Conservation (phyloP, 2,329 filamentous ascomycete genomes). For the Ustilaginoidea virens region DNA sequence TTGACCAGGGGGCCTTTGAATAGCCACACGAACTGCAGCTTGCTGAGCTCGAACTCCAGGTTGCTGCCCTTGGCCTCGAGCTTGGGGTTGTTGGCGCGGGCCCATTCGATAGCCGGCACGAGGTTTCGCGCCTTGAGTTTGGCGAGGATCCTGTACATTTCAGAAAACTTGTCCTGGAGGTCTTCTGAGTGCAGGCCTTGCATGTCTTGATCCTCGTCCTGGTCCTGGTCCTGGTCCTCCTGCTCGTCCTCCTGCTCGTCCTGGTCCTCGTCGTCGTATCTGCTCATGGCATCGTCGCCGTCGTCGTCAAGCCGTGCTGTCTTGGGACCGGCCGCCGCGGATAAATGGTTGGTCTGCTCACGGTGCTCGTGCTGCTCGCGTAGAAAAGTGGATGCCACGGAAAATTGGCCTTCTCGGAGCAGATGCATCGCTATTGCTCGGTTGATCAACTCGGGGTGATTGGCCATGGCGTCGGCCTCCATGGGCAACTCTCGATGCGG, state of each 20-base stretch:
- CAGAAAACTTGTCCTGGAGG: constrained; percentile 66
- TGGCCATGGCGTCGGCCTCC: constrained; percentile 66
- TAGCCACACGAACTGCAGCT: constrained; percentile 78
- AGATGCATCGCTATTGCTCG: constrained; percentile 94
- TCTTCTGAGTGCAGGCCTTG: constrained; percentile 22
- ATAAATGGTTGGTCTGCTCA: constrained; percentile 7
- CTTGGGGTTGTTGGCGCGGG: constrained; percentile 49
- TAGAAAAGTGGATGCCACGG: constrained; percentile 73
- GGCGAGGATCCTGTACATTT: constrained; percentile 82
- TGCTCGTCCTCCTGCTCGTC: constrained; percentile 2
- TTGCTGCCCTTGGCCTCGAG: constrained; percentile 78
- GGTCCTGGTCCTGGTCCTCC: constrained; percentile 7
- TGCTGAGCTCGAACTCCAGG: constrained; percentile 85
- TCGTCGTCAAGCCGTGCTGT: constrained; percentile 14
- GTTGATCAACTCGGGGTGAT: constrained; percentile 67
- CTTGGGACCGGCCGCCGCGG: constrained; percentile 5
- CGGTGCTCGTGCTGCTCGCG: constrained; percentile 43
- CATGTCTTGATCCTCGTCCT: constrained; percentile 11
- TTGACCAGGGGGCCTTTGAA: constrained; percentile 49
- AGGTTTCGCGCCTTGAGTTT: constrained; percentile 63
- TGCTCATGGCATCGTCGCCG: constrained; percentile 17
- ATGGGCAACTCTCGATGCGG: constrained; percentile 50
- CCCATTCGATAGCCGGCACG: constrained; percentile 76
- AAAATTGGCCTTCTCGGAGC: constrained; percentile 84
- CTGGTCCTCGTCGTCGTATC: constrained; percentile 10